Base-by-base conservation (phyloP, 1,284 basidiomycete genomes). In the Paramarasmius palmivorus region DNA sequence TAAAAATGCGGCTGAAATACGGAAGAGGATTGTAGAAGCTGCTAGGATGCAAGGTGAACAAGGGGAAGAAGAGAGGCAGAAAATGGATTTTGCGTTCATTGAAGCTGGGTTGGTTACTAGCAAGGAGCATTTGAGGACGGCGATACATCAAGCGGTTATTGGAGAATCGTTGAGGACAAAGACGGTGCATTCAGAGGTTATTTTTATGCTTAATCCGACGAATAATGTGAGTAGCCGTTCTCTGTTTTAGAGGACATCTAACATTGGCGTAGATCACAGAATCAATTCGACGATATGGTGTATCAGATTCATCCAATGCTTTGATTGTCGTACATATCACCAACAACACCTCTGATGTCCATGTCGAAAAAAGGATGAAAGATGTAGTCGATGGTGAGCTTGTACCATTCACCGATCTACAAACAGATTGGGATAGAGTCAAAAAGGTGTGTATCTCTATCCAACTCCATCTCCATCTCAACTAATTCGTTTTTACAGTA, bases 81-180 rank as follows among this genome's bases (percentile, higher is more conserved):
- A 80, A 14, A 77, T 96, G 58, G 92, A 95, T 65, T 96, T 91
- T 72, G 90, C 90, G 0, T 97, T 96, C 70, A 75, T 98, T 61
- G 90, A 96, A 66, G 91, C 90, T 20, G 70, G 60, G 4, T 63
- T 79, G 60, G 81, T 81, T 50, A 68, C 82, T 50, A 32, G 76
- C 84, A 22, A 58, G 83, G 86, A 58, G 37, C 34, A 26, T 49
- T 55, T 53, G 52, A 42, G 26, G 22, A 93, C 90, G 0, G 94
- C 91, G 0, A 78, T 93, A 8, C 80, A 88, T 50, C 89, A 93
- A 60, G 89, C 94, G 0, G 74, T 93, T 5, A 73, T 95, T 10
- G 82, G 90, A 0, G 77, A 82, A n/a, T 68, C 79, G 0, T 71
- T 93, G 54, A 77, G 85, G 44, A 93, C 92, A 2, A 89, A 86